Base-by-base conservation (phyloP, 2,329 filamentous ascomycete genomes). In the Colletotrichum horii region DNA sequence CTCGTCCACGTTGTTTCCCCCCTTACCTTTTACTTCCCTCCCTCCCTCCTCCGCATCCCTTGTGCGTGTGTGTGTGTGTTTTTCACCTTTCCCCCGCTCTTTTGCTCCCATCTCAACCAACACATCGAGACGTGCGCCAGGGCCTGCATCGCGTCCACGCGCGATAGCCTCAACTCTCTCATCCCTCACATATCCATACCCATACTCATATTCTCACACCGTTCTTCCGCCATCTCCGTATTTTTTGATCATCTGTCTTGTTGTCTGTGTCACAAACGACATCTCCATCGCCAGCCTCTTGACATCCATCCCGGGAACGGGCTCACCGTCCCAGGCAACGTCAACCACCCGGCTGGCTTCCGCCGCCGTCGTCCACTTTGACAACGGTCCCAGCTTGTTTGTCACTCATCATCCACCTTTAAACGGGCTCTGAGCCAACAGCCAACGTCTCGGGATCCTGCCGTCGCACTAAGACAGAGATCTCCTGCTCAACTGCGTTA, bases 81-180 rank as follows among this genome's bases (percentile, higher is more conserved):
- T 64, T 64, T 26, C 34, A 64, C 34, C n/a, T 43, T 36, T 30
- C 69, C 70, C 64, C 73, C 64, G 70, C 70, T 73, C 56, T 73
- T 75, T 70, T 68, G 38, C 58, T 75, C 62, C 58, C 70, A 68
- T 68, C 26, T 68, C 65, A 73, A 48, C 73, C 70, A 73, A 65
- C 64, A 68, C 38, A 43, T 68, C 56, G 62, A 32, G 19, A 30
- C 36, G 22, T 22, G 56, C 56, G 61, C 28, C 9, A 22, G 28
- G 52, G 66, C 32, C 11, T 34, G 61, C 61, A 64, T 62, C 43
- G 43, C 43, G 43, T 52, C 43, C 43, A 52, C 43, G 43, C 43
- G 43, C 43, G 43, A 52, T 52, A 52, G 43, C 43, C 43, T 52
- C 43, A 52, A 24, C 55, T 43, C 56, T 19, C 34, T 30, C 30